Base-by-base conservation (phyloP, 2,329 filamentous ascomycete genomes). In the Nemania serpens region DNA sequence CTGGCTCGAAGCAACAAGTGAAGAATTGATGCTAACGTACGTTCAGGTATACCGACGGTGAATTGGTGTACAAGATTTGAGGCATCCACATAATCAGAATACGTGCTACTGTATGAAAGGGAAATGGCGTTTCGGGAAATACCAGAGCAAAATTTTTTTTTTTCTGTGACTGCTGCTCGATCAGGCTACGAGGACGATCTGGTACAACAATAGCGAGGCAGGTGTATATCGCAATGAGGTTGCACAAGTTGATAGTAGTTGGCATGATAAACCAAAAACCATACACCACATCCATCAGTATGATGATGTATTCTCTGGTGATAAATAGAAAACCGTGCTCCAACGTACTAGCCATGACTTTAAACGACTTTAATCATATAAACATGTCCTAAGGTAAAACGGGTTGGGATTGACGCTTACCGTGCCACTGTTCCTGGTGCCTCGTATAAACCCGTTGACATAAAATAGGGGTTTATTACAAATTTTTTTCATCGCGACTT, bases 41-140 rank as follows among this genome's bases (percentile, higher is more conserved):
- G 13, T 42, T 13, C 39, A 74, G 72, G 72, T 74, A 74, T 65
- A 72, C 70, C 65, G 71, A 73, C 58, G 72, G 72, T n/a, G 70
- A 73, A 50, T 50, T 74, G 25, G 72, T 74, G 33, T 73, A 73
- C 53, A 74, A 74, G 67, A 73, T 74, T 54, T 73, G 57, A 60
- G 58, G 36, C 36, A n/a, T 12, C 36, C 4, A 4, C 11, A 5
- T 12, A 4, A 39, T 39, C 15, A 10, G 11, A 39, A 13, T 39
- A 13, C 11, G 36, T 3, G 34, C 51, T 57, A 29, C 39, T 49
- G 57, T 57, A 65, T n/a, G 34, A 49, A 52, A n/a, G 47, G 54
- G 47, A 41, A 54, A 54, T 39, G 64, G 62, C 62, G 60, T 64
- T 63, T 46, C 15, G 25, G 36, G 60, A 48, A 13, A 59, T 52